Evolutionary conservation across 768 basidiomycete genomes (phyloP), one percentile per base, ranked within the genome.

Genomic region (Suillus tomentosus): DNA sequence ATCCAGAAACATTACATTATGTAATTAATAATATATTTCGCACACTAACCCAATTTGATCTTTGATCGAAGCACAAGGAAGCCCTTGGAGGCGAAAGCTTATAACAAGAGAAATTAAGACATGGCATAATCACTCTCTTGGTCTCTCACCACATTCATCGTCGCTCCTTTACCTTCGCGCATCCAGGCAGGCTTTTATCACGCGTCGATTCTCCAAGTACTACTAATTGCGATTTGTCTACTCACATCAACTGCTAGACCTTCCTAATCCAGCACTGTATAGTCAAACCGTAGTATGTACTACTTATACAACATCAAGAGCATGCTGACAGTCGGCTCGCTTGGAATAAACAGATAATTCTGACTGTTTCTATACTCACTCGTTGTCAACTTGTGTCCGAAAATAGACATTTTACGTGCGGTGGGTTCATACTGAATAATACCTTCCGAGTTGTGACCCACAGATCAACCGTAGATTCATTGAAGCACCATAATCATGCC

Each of bases 1-100:
- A 36, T 34, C 10, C 10, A 34, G 31, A 54, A 34, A 31, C 17
- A 53, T 53, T 31, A 9, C 8, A 53, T 53, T 53, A 53, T 31
- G 27, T 53, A 58, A 57, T 39, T 13, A 58, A 40, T 27, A 2
- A 9, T 37, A 50, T 59, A 31, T 59, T 60, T 66, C 65, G 13
- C 65, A 66, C 65, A 66, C 65, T 66, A 66, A 60, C 57, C 47
- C 27, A 60, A 54, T 59, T 40, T 9, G 50, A 65, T 36, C 19
- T 36, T 55, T 15, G 53, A 56, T 64, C 55, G 63, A 65, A 53
- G 66, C 61, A 37, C 43, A 37, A 50, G 48, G 39, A 40, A 40
- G 60, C 19, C 43, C 5, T 31, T 31, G 31, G 31, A 31, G 31
- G 31, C 31, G 31, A 31, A 31, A 31, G 31, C 31, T 31, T 61